phyloP scores from a whole-genome alignment of 164 flowering plant genomes.

The Warburgia ugandensis region DNA sequence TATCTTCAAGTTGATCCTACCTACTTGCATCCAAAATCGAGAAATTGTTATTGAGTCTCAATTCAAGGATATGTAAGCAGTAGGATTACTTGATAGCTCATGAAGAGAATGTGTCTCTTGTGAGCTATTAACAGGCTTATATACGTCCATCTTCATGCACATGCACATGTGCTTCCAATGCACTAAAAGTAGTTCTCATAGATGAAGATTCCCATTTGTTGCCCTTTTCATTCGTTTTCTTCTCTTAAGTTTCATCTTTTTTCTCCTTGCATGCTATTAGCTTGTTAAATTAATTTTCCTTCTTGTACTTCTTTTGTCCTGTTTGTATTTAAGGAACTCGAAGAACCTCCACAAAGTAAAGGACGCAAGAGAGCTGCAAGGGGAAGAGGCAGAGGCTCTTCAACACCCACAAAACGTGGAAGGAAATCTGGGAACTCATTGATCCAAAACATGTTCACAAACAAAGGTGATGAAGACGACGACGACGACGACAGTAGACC shows the following conservation, averaged over 20 bases:
- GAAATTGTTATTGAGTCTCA: too few species aligned
- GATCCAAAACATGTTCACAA: conserved; percentile 42
- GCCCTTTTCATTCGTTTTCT: background rate
- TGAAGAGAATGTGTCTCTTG: too few species aligned
- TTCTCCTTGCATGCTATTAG: background rate
- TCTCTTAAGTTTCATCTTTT: background rate
- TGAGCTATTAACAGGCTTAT: too few species aligned
- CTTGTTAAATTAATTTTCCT: background rate
- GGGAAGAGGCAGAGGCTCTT: conserved; percentile 67
- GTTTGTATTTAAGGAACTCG: conserved; percentile 45
- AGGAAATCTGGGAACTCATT: conserved; percentile 60
- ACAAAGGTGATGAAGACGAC: conserved; percentile 60
- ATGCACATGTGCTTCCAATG: too few species aligned
- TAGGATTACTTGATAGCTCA: too few species aligned
- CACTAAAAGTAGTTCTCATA: too few species aligned
- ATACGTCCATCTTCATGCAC: too few species aligned
- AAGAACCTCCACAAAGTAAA: conserved; percentile 34
- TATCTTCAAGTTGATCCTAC: too few species aligned
- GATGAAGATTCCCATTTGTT: background rate
- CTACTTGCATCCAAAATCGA: too few species aligned
- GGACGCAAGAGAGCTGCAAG: conserved; percentile 83
- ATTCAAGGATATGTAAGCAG: too few species aligned
- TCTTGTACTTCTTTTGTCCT: too few species aligned
- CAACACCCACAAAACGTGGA: conserved; percentile 67
- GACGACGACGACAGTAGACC: conserved; percentile 68